A percentile compares a stretch with the other conserved stretches of the same genome.
Conservation (phyloP, 2,329 filamentous ascomycete species). For the Beauveria sp. region DNA sequence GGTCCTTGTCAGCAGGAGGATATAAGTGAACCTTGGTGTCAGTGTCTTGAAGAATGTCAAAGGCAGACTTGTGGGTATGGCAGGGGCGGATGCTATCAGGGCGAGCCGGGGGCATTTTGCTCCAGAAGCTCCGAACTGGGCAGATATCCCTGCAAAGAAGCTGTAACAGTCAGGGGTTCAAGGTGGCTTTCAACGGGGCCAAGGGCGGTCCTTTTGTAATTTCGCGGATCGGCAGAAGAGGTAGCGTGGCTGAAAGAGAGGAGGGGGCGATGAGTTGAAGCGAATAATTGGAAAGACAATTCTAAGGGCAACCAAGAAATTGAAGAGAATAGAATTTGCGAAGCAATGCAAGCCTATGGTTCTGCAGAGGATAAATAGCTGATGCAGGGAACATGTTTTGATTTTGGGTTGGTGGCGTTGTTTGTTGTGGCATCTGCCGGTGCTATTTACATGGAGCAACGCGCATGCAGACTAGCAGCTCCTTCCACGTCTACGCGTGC, state of each 20-base stretch:
- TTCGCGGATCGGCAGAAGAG: slow-evolving; percentile 15
- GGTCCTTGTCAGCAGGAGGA: slow-evolving; percentile 6
- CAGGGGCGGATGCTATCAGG: background rate
- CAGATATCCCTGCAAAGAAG: background rate
- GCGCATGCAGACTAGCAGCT: background rate
- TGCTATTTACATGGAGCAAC: slow-evolving; percentile 9
- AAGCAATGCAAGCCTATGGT: background rate
- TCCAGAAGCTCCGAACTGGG: background rate
- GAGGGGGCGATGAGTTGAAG: background rate
- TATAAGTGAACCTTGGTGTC: slow-evolving; percentile 2
- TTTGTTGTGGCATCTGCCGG: background rate
- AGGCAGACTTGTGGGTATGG: slow-evolving; percentile 3
- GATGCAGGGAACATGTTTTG: slow-evolving; percentile 3
- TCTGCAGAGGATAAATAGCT: background rate
- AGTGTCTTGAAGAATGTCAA: slow-evolving; percentile 2
- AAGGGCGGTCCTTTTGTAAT: slow-evolving; percentile 13
- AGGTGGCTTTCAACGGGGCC: slow-evolving; percentile 7
- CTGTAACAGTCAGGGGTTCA: slow-evolving; percentile 8
- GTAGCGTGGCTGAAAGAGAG: background rate
- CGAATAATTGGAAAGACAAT: background rate
- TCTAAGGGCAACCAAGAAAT: background rate
- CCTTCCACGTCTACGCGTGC: background rate
- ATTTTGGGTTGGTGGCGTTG: slow-evolving; percentile 5
- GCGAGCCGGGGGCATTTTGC: background rate
- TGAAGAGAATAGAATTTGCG: background rate